Percentiles rank a stretch among this genome's conserved stretches.
phyloP scores from a whole-genome alignment of 2,329 filamentous ascomycete genomes.

The Penicillium sp. region DNA sequence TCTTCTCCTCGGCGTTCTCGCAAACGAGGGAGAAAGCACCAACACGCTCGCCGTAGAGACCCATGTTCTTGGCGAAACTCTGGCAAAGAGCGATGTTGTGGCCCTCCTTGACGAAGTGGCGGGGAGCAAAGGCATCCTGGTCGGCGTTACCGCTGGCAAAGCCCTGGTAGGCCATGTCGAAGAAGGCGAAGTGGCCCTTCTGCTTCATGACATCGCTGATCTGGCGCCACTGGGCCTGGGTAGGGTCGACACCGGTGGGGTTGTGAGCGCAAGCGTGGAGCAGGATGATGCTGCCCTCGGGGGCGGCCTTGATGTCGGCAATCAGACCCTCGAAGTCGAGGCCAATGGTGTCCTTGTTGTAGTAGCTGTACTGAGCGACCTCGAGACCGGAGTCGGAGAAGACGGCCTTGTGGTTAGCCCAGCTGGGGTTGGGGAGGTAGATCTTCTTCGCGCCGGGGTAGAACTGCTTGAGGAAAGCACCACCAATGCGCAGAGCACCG shows the following conservation, averaged over 20 bases:
- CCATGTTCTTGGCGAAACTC: constrained; percentile 99
- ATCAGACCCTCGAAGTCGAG: constrained; percentile 95
- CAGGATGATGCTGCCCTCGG: constrained; percentile 82
- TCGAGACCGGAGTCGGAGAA: constrained; percentile 90
- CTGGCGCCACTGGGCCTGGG: constrained; percentile 84
- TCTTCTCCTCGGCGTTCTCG: constrained; percentile 83
- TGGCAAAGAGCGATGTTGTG: constrained; percentile 86
- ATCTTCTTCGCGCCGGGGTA: constrained; percentile 91
- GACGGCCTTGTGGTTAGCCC: constrained; percentile 97
- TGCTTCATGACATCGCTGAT: constrained; percentile 85
- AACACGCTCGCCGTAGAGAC: constrained; percentile 97
- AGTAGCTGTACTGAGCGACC: constrained; percentile 96
- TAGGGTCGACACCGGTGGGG: constrained; percentile 94
- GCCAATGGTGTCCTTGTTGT: constrained; percentile 97
- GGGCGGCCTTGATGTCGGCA: constrained; percentile 83
- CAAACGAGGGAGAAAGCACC: constrained; percentile 94
- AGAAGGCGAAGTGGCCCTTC: constrained; percentile 89
- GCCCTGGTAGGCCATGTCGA: constrained; percentile 99
- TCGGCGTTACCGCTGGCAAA: constrained; percentile 92
- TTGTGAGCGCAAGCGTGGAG: constrained; percentile 98
- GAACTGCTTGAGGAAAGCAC: constrained; percentile 87
- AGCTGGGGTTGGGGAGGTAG: constrained; percentile 93
- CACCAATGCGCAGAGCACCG: constrained; percentile 90
- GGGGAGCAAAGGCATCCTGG: constrained; percentile 88
- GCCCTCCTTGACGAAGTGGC: constrained; percentile 89